phyloP scores from a whole-genome alignment of 768 basidiomycete genomes.

The Neoboletus subvelutipes region DNA sequence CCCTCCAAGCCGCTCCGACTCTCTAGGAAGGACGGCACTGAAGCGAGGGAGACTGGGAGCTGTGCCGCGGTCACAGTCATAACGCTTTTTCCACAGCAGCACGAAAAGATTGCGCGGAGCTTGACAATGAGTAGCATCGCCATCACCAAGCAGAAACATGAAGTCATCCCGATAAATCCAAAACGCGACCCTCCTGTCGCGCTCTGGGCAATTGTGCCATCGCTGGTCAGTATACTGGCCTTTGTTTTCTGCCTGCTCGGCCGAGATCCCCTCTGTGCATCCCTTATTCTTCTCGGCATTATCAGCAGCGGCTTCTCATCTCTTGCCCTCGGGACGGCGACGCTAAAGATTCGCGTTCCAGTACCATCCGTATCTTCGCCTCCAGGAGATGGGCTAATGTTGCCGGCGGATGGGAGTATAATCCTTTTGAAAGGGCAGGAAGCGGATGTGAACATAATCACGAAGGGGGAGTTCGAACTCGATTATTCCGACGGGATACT shows the following conservation, averaged over 20 bases:
- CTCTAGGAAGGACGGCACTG: background rate
- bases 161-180: slow-evolving; percentile 3
- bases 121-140: background rate
- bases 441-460: slow-evolving; percentile 28
- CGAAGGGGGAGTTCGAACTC: slow-evolving; percentile 34
- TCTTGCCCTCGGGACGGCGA: slow-evolving; percentile 26
- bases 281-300: slow-evolving; percentile 33
- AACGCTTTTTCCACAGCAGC: slow-evolving; percentile 7
- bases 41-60: slow-evolving; percentile 18
- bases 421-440: slow-evolving; percentile 32
- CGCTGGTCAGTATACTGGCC: slow-evolving; percentile 22
- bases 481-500: slow-evolving; percentile 17
- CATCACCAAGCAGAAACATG: background rate
- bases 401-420: slow-evolving; percentile 14
- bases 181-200: slow-evolving; percentile 14
- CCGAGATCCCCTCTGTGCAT: slow-evolving; percentile 26
- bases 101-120: background rate
- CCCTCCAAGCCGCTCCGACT: slow-evolving; percentile 2
- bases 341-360: slow-evolving; percentile 22
- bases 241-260: slow-evolving; percentile 20
- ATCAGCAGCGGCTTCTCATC: slow-evolving; percentile 33
- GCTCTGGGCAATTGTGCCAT: slow-evolving; percentile 22
- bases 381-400: slow-evolving; percentile 33
- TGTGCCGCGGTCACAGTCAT: slow-evolving; percentile 16
- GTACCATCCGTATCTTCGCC: slow-evolving; percentile 26